A percentile compares a stretch with the other conserved stretches of the same genome.
Evolutionary conservation across 306 rosid species (phyloP).

Genomic region (Cucumis melo): DNA sequence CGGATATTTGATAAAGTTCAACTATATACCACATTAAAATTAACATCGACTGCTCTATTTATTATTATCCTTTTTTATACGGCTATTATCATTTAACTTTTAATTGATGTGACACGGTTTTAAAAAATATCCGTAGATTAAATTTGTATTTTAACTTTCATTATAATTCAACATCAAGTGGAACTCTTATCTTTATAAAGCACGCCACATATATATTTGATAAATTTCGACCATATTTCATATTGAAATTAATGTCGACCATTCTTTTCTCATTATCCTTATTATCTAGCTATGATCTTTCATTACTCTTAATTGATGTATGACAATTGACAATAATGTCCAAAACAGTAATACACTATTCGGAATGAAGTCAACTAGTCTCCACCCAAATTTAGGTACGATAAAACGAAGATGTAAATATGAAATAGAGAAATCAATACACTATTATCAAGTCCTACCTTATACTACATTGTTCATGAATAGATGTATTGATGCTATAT

Average conservation of each 20-base stretch:
- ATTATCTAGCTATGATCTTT: too few species aligned
- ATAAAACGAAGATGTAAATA: neutral
- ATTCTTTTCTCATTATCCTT: neutral
- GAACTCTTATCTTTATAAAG: neutral
- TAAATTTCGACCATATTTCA: neutral
- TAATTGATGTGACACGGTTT: too few species aligned
- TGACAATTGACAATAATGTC: neutral
- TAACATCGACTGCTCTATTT: too few species aligned
- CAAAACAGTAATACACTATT: neutral
- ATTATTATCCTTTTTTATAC: too few species aligned
- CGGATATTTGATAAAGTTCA: too few species aligned
- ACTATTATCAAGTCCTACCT: neutral
- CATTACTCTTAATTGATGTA: neutral
- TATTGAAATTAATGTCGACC: neutral
- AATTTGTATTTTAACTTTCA: too few species aligned
- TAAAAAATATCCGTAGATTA: too few species aligned
- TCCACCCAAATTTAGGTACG: too few species aligned
- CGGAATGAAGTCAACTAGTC: neutral
- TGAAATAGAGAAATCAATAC: neutral
- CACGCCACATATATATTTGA: neutral
- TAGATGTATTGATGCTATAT: neutral
- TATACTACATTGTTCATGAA: neutral
- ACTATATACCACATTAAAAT: too few species aligned
- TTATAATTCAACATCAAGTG: too few species aligned
- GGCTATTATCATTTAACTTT: too few species aligned